Evolutionary conservation across 805 yeast species (phyloP).

Genomic region (Saturnispora ahearnii): DNA sequence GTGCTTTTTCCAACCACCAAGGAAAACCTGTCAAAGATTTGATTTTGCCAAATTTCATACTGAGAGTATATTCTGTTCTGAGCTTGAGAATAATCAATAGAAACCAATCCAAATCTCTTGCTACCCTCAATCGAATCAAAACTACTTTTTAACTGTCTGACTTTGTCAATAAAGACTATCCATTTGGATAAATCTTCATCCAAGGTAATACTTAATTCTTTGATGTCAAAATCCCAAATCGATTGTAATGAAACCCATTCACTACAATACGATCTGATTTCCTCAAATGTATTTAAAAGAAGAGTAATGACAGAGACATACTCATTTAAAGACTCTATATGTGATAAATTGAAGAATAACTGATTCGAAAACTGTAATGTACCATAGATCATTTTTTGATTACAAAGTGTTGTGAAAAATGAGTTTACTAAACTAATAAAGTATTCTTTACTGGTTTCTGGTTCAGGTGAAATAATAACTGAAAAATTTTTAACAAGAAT

Average conservation of each 20-base stretch:
- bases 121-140: conserved; percentile 43
- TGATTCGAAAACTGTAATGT: background rate
- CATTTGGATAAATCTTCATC: conserved; percentile 35
- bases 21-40: conserved; percentile 34
- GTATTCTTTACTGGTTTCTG: conserved; percentile 29
- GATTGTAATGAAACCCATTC: conserved; percentile 49
- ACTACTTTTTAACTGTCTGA: conserved; percentile 33
- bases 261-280: background rate
- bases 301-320: background rate
- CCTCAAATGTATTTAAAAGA: background rate
- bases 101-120: conserved; percentile 32
- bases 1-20: conserved; percentile 28
- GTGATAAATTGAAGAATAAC: background rate
- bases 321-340: background rate
- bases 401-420: conserved; percentile 15
- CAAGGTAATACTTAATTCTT: conserved; percentile 30
- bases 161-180: conserved; percentile 37
- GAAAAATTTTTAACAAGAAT: conserved; percentile 31
- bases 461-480: conserved; percentile 33
- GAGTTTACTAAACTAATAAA: conserved; percentile 24
- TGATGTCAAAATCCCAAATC: conserved; percentile 48
- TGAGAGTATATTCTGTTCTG: conserved; percentile 39
- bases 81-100: conserved; percentile 42
- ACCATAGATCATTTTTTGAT: conserved; percentile 20
- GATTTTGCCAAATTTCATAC: conserved; percentile 52